Conservation (phyloP, 2,329 filamentous ascomycete genomes). For the Verticillium zaregamsianum region DNA sequence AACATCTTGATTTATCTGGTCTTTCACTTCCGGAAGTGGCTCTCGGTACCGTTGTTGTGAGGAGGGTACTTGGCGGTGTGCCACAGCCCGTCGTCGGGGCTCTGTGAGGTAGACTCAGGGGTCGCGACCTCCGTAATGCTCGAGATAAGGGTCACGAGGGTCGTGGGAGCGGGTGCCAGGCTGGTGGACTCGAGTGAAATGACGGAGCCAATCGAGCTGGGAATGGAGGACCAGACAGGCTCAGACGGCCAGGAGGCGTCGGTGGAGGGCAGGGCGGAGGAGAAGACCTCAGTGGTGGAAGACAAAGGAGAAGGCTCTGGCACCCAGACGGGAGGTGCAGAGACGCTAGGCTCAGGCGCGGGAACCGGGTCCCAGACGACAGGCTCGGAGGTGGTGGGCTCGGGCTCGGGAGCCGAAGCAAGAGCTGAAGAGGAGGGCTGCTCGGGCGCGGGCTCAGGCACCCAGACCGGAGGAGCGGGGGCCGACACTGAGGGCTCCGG, state of each 20-base stretch:
- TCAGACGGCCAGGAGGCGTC: not conserved
- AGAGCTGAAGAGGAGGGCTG: not conserved
- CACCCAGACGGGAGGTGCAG: not conserved
- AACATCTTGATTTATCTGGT: not conserved
- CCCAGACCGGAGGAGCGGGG: not conserved
- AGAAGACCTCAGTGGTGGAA: not conserved
- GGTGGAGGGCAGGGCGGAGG: not conserved
- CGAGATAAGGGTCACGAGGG: constrained; percentile 13
- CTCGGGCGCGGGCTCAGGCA: not conserved
- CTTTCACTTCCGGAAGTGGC: constrained; percentile 1
- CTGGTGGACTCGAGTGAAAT: constrained; percentile 5
- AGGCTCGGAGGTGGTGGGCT: not conserved
- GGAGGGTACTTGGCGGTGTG: constrained; percentile 37
- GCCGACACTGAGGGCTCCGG: not conserved
- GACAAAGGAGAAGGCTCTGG: not conserved
- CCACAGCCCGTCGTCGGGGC: constrained; percentile 40
- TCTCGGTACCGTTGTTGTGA: constrained; percentile 38
- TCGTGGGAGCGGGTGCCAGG: constrained; percentile 6
- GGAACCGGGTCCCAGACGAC: not conserved
- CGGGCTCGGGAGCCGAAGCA: not conserved
- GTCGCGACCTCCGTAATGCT: constrained; percentile 10
- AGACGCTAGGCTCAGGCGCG: not conserved
- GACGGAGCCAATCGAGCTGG: not conserved
- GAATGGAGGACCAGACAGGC: not conserved
- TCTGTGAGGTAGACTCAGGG: constrained; percentile 17